phyloP scores from a whole-genome alignment of 345 rosid species.

The Aquilaria malaccensis region DNA sequence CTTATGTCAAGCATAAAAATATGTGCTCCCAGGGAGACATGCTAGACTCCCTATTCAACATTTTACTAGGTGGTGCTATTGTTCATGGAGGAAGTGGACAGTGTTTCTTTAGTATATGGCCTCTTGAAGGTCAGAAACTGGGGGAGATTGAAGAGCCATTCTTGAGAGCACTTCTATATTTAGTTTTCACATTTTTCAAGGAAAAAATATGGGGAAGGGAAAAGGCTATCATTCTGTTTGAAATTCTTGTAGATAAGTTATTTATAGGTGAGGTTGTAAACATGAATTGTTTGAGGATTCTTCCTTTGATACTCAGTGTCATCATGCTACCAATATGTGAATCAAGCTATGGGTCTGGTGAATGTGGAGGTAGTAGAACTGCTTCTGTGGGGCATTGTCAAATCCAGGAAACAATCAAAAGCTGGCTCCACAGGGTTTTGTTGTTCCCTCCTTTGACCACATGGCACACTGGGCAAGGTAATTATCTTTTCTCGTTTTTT shows the following conservation, averaged over 20 bases:
- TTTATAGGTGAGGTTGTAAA: conserved; percentile 64
- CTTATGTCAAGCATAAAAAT: conserved; percentile 40
- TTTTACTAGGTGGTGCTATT: conserved; percentile 80
- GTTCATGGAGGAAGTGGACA: conserved; percentile 41
- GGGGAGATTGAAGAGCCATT: conserved; percentile 64
- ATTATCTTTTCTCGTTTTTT: conserved; percentile 5
- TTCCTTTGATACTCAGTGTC: conserved; percentile 51
- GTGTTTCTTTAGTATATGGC: conserved; percentile 33
- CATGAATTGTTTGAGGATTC: conserved; percentile 58
- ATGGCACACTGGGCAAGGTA: conserved; percentile 65
- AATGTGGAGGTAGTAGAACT: conserved; percentile 18
- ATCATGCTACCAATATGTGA: conserved; percentile 41
- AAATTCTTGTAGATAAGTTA: conserved; percentile 56
- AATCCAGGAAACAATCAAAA: conserved; percentile 39
- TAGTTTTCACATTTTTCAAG: conserved; percentile 54
- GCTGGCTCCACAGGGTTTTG: conserved; percentile 65
- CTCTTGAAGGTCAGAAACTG: conserved; percentile 34
- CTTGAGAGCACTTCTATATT: conserved; percentile 70
- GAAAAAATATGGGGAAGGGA: conserved; percentile 57
- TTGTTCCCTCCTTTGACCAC: conserved; percentile 63
- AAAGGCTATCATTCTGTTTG: conserved; percentile 56
- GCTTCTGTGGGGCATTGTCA: conserved; percentile 23
- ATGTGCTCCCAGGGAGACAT: conserved; percentile 25
- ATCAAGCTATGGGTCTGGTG: conserved; percentile 26
- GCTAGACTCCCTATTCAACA: conserved; percentile 58